phyloP scores from a whole-genome alignment of 2,329 filamentous ascomycete species.

The Diaporthe sp. region DNA sequence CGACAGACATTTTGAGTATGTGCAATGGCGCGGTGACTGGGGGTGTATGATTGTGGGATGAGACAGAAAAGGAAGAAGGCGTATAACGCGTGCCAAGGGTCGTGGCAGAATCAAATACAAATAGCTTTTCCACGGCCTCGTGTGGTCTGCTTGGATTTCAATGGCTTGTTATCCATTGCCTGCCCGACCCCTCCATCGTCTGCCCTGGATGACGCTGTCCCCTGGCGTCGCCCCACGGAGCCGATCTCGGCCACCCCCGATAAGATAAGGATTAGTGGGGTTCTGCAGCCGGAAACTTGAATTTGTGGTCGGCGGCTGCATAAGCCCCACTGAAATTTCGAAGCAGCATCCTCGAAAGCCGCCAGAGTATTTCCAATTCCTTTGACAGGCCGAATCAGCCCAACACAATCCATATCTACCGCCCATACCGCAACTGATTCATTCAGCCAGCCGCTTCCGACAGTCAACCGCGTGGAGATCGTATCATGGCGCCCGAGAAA shows the following conservation, averaged over 20 bases:
- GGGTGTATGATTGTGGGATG: background rate
- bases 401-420: constrained; percentile 12
- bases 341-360: constrained; percentile 19
- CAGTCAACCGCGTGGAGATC: background rate
- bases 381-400: constrained; percentile 27
- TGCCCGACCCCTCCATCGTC: constrained; percentile 26
- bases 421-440: constrained; percentile 4
- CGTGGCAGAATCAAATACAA: constrained; percentile 1
- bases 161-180: constrained; percentile 11
- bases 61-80: background rate
- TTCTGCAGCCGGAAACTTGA: background rate
- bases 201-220: constrained; percentile 1
- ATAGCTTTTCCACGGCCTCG: constrained; percentile 19
- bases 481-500: constrained; percentile 76
- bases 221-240: constrained; percentile 29
- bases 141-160: constrained; percentile 5
- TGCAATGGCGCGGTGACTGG: background rate
- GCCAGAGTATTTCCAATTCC: constrained; percentile 25
- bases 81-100: background rate
- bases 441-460: constrained; percentile 21
- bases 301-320: constrained; percentile 8
- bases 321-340: constrained; percentile 35
- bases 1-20: constrained; percentile 68
- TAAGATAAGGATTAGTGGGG: constrained; percentile 36
- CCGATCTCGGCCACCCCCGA: constrained; percentile 39